Base-by-base conservation (phyloP, 1,284 basidiomycete species). In the Phaffia rhodozyma region DNA sequence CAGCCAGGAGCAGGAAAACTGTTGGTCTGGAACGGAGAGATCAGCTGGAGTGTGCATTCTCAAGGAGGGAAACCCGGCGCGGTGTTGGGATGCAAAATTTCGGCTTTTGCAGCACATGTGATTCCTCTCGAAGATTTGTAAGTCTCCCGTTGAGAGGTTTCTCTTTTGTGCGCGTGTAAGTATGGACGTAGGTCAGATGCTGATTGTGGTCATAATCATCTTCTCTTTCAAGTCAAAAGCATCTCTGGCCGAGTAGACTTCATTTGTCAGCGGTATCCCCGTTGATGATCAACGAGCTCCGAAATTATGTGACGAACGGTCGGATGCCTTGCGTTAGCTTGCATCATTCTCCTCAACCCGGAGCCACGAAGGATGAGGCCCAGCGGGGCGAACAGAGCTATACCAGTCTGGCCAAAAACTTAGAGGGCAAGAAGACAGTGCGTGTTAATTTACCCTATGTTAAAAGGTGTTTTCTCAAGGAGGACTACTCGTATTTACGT, bases 41-140 rank as follows among this genome's bases (percentile, higher is more conserved):
- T 64, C n/a, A 43, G 51, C 23, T 64, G 62, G 62, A 53, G 43
- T 18, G 62, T 64, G 18, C 52, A 55, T 50, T 58, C 57, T 3
- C 38, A 43, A 43, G 53, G 47, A 7, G 58, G 38, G 13, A 47
- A 29, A 18, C 53, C 29, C 21, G 58, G 47, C 2, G 49, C 52
- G 21, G 38, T 53, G 11, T 30, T 58, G 6, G 56, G 58, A 13
- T 59, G 56, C 43, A 23, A 47, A 30, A 52, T 64, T 21, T 18
- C 43, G 27, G 56, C 38, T 2, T 20, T 47, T 13, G 62, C 62
- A 9, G 47, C 53, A 1, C 55, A 49, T 38, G 32, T 21, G 16
- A 49, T 34, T 4, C 20, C 43, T 16, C 30, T 27, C 3, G 53
- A 59, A 25, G 62, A 64, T 7, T 60, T 53, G 61, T 63, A 29